phyloP scores from a whole-genome alignment of 208 protist genomes.

The Acanthamoeba triangularis region DNA sequence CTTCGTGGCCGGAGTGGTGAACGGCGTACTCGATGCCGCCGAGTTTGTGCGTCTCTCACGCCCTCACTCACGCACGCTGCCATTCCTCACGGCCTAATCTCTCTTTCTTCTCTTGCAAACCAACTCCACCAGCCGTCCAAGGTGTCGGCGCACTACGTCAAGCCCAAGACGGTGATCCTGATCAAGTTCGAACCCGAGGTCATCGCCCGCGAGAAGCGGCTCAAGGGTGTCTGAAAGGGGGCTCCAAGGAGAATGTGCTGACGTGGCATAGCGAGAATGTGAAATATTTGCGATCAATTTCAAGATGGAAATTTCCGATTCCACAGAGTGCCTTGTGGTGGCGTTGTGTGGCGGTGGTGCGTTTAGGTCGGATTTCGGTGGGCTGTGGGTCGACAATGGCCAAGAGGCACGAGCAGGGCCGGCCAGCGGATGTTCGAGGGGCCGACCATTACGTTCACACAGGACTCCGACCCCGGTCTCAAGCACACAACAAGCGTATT shows the following conservation, averaged over 20 bases:
- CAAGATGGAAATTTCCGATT: background rate
- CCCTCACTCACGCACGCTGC: background rate
- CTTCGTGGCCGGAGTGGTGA: conserved; percentile 90
- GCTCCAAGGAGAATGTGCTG: too few relatives aligned
- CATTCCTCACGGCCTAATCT: background rate
- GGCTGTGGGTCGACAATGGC: background rate
- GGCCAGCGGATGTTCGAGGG: too few relatives aligned
- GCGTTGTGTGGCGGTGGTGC: background rate
- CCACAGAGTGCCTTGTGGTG: background rate
- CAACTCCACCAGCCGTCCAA: background rate
- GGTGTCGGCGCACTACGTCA: conserved; percentile 72
- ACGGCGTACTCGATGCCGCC: conserved; percentile 89
- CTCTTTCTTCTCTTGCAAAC: background rate
- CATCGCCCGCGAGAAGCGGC: conserved; percentile 79
- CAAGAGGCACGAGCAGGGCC: background rate
- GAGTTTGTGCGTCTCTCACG: conserved; percentile 86
- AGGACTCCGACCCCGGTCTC: too few relatives aligned
- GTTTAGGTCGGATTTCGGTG: conserved; percentile 20
- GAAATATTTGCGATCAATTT: conserved; percentile 21
- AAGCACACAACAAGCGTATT: background rate
- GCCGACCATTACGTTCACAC: background rate
- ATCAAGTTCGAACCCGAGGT: conserved; percentile 90
- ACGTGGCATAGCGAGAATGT: background rate
- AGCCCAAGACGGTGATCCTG: conserved; percentile 85
- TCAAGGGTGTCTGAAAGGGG: background rate